Evolutionary conservation across 306 rosid species (phyloP).

Genomic region (Cucurbita pepo): DNA sequence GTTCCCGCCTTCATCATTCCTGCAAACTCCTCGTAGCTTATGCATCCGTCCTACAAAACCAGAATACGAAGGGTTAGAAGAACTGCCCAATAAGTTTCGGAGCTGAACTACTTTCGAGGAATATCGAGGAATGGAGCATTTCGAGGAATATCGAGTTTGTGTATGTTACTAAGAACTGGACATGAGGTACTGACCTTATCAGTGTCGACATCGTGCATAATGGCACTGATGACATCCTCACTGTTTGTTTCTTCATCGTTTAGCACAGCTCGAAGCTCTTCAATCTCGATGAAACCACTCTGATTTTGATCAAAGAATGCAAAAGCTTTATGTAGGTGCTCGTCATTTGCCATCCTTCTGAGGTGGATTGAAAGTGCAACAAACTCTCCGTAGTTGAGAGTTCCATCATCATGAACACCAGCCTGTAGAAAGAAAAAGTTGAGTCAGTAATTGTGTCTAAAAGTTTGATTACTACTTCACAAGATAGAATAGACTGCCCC

Average conservation of each 20-base stretch:
- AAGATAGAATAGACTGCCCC: not conserved
- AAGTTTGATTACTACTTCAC: not conserved
- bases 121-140: no score
- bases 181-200: constrained; percentile 41
- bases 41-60: constrained; percentile 60
- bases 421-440: constrained; percentile 29
- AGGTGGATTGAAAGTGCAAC: constrained; percentile 64
- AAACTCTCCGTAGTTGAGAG: constrained; percentile 74
- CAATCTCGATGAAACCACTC: constrained; percentile 65
- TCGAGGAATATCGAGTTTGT: not conserved
- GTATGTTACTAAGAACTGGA: not conserved
- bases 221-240: constrained; percentile 71
- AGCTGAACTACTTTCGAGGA: no score
- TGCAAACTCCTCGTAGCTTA: constrained; percentile 75
- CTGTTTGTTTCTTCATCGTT: constrained; percentile 35
- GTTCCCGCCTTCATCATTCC: constrained; percentile 92
- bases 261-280: constrained; percentile 44
- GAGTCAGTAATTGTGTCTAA: not conserved
- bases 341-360: constrained; percentile 65
- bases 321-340: constrained; percentile 78
- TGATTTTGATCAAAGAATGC: constrained; percentile 51
- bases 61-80: not conserved
- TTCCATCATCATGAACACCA: constrained; percentile 66
- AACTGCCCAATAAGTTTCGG: not conserved
- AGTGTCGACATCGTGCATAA: constrained; percentile 83